Percentiles rank a stretch among this genome's conserved stretches.
phyloP scores from a whole-genome alignment of 2,329 filamentous ascomycete species.

The Cordyceps cicadae region DNA sequence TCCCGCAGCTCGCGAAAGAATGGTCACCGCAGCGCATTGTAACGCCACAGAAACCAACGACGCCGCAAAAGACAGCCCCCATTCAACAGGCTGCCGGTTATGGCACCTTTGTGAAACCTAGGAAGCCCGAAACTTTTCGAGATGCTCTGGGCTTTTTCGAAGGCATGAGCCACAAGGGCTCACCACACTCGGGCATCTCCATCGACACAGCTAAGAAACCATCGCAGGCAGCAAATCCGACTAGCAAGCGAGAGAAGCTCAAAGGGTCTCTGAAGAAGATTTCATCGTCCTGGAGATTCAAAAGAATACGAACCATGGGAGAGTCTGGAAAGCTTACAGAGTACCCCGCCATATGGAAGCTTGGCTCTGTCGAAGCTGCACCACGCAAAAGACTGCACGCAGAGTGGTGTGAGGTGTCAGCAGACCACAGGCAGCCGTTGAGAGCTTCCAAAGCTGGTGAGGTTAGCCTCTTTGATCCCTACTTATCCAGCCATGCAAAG shows the following conservation, averaged over 20 bases:
- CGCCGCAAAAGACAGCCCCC: background rate
- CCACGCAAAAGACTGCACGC: conserved; percentile 8
- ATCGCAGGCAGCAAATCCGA: background rate
- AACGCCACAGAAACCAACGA: conserved; percentile 7
- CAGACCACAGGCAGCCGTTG: background rate
- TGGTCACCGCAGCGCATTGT: conserved; percentile 11
- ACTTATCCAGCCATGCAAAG: background rate
- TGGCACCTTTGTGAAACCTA: conserved; percentile 2
- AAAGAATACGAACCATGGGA: conserved; percentile 12
- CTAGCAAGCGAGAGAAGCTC: conserved; percentile 1
- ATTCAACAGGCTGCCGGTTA: background rate
- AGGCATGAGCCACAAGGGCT: conserved; percentile 15
- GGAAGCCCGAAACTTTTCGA: background rate
- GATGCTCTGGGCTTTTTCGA: conserved; percentile 26
- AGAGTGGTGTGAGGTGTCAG: conserved; percentile 8
- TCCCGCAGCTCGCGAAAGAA: background rate
- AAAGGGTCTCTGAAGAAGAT: conserved; percentile 15
- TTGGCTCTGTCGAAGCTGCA: background rate
- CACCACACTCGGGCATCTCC: background rate
- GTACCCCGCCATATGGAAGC: conserved; percentile 9
- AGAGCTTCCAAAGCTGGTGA: background rate
- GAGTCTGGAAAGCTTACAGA: background rate
- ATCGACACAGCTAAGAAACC: background rate
- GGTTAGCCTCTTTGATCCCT: conserved; percentile 3
- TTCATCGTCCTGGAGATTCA: conserved; percentile 16